Base-by-base conservation (phyloP, 805 yeast genomes). In the Wickerhamomyces pijperi region DNA sequence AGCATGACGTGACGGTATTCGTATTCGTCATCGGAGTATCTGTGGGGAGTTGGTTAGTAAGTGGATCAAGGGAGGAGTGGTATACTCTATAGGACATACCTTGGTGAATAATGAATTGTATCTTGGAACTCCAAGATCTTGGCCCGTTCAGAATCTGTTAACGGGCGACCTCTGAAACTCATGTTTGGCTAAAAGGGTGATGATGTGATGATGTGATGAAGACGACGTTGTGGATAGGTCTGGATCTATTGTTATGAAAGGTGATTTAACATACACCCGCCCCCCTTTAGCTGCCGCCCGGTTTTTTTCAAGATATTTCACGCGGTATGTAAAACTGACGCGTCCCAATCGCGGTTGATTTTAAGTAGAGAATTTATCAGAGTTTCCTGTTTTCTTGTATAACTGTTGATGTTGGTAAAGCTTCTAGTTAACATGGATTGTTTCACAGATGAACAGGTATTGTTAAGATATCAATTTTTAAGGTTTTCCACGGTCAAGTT, bases 1-100 rank as follows among this genome's bases (percentile, higher is more conserved):
- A 92, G 72, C 76, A 92, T 88, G 36, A 92, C 99, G 58, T 92
- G 99, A 58, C 98, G 70, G 61, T 90, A 92, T 65, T 92, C 99
- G 55, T 74, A 82, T 34, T 78, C 72, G 55, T 90, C 97, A 55
- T 92, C 98, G 18, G 87, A 78, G 63, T 90, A 92, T 52, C 95
- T 68, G 23, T 16, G 36, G 42, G 49, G 39, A 29, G 8, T 15
- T 12, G 8, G 11, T 3, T 12, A 20, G 28, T 28, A 12, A 36
- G 8, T 16, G 29, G 18, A 36, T 19, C 17, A 16, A 17, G n/a
- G 18, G 36, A 7, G 19, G n/a, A n/a, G n/a, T n/a, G n/a, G n/a
- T n/a, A n/a, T n/a, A n/a, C n/a, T n/a, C n/a, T n/a, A n/a, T 17
- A 36, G 25, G 3, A 54, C 67, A 15, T 41, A 65, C 69, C 79